Conservation (phyloP, 2,329 filamentous ascomycete species). For the Apiospora rasikravindrae region DNA sequence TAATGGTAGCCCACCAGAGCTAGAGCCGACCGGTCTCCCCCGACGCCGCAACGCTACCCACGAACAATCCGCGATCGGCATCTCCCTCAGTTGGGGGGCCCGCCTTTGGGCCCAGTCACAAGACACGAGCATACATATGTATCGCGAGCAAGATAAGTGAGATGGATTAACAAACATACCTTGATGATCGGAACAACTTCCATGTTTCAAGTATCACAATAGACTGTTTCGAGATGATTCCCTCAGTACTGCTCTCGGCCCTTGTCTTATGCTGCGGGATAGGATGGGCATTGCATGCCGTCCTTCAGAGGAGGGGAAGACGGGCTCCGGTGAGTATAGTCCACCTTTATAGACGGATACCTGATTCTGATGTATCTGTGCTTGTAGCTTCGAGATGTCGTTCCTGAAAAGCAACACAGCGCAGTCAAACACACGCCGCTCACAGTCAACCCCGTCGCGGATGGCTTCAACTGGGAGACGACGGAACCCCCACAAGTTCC, state of each 20-base stretch:
- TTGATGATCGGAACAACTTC: too few species aligned
- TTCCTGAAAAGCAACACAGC: neutral
- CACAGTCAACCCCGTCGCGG: neutral
- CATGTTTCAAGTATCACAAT: neutral
- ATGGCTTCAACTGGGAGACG: slow-evolving; percentile 46
- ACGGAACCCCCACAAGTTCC: slow-evolving; percentile 46
- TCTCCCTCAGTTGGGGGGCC: neutral
- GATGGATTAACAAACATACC: too few species aligned
- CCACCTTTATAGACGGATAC: too few species aligned
- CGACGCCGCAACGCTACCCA: slow-evolving; percentile 3
- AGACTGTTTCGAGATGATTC: neutral
- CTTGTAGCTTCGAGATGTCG: neutral
- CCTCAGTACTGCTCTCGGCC: neutral
- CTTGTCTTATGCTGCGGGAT: neutral
- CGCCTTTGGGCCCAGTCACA: neutral
- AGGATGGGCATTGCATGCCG: neutral
- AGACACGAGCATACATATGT: neutral
- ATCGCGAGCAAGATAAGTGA: neutral
- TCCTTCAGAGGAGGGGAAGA: neutral
- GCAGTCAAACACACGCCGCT: neutral
- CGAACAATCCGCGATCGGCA: neutral
- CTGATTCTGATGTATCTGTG: neutral
- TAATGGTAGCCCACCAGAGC: slow-evolving; percentile 8
- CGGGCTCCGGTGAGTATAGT: neutral
- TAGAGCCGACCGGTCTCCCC: neutral